Conservation (phyloP, 108 stramenopile species). For the Poteriospumella lacustris region DNA sequence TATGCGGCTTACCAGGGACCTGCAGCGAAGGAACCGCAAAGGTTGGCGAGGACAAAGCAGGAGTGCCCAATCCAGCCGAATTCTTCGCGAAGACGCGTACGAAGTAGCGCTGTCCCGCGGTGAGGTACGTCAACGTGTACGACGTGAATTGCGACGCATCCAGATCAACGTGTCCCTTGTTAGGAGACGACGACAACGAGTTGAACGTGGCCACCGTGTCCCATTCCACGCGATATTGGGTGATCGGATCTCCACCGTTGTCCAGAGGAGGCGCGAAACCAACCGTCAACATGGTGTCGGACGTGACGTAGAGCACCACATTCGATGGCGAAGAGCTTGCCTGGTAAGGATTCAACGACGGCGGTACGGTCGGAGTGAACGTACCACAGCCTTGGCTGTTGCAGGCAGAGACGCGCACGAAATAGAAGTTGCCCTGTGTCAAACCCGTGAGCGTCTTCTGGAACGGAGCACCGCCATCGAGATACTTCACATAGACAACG, state of each 20-base stretch:
- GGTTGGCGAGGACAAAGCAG: slow-evolving; percentile 38
- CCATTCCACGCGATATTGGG: slow-evolving; percentile 69
- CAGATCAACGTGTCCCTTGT: slow-evolving; percentile 63
- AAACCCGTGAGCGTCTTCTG: slow-evolving; percentile 61
- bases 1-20: slow-evolving; percentile 61
- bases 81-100: slow-evolving; percentile 61
- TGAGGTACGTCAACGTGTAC: slow-evolving; percentile 57
- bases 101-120: slow-evolving; percentile 56
- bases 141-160: slow-evolving; percentile 39
- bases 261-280: slow-evolving; percentile 52
- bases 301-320: slow-evolving; percentile 62
- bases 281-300: slow-evolving; percentile 71
- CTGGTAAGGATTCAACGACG: slow-evolving; percentile 64
- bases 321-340: slow-evolving; percentile 60
- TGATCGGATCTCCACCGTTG: slow-evolving; percentile 68
- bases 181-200: slow-evolving; percentile 48
- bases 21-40: slow-evolving; percentile 56
- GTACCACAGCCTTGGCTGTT: slow-evolving; percentile 70
- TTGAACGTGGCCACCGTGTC: slow-evolving; percentile 63
- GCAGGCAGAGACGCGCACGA: slow-evolving; percentile 65
- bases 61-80: slow-evolving; percentile 55
- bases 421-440: slow-evolving; percentile 59
- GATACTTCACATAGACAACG: slow-evolving; percentile 44
- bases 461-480: slow-evolving; percentile 71
- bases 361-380: slow-evolving; percentile 60